Base-by-base conservation (phyloP, 441 rosid genomes). In the Euphorbia corollata region DNA sequence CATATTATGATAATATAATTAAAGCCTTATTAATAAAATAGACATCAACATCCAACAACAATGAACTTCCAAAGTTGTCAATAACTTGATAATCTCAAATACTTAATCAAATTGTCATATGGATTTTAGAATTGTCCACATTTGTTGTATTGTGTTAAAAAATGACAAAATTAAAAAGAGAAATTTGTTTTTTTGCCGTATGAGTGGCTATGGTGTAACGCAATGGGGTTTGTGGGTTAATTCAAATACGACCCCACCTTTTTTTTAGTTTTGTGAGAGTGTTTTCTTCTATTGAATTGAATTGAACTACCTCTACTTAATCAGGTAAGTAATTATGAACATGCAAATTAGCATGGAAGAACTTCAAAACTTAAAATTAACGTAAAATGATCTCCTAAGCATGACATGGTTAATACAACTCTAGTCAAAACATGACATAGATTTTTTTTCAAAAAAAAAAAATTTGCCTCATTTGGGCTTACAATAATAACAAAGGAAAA, bases 231-330 rank as follows among this genome's bases (percentile, higher is more conserved):
- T 45, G 79, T 65, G 74, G 76, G 67, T 47, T 10, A 23, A 51
- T 43, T 38, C 5, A 45, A 71, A 23, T 39, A 51, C 54, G 79
- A 65, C 61, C 81, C 81, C 82, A 73, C 73, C 51, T 50, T 30
- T 1, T 1, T 4, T 62, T 59, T 63, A 3, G 57, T 22, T 23
- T 50, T 51, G 10, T 39, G 15, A 53, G n/a, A n/a, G n/a, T n/a
- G n/a, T n/a, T n/a, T n/a, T n/a, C n/a, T n/a, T n/a, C n/a, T n/a
- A n/a, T n/a, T n/a, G n/a, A n/a, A n/a, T n/a, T n/a, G n/a, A n/a
- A n/a, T n/a, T n/a, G n/a, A n/a, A n/a, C n/a, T n/a, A n/a, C n/a
- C n/a, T n/a, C n/a, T n/a, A n/a, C n/a, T n/a, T n/a, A n/a, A n/a
- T n/a, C n/a, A n/a, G n/a, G n/a, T n/a, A n/a, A n/a, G n/a, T n/a